A percentile compares a stretch with the other conserved stretches of the same genome.
These are phyloP conservation scores for Pugionium cornutum DNA, from an alignment of 345 rosid genomes.

Conservation along the genomic window DNA sequence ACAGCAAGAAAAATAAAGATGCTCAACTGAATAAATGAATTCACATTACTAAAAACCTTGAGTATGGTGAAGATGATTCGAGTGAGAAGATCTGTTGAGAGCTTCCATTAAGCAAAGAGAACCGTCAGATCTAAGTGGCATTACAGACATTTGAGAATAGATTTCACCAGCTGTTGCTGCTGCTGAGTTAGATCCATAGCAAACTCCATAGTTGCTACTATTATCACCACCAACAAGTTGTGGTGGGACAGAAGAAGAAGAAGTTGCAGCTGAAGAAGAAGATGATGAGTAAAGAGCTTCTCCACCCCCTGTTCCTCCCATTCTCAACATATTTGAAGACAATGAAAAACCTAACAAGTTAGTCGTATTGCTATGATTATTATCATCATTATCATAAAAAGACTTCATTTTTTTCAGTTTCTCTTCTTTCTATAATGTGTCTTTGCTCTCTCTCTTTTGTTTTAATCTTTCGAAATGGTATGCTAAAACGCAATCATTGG, in stretches of 20 bases:
- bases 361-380: constrained; percentile 38
- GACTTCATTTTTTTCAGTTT: constrained; percentile 53
- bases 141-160: constrained; percentile 61
- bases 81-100: constrained; percentile 57
- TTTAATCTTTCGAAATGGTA: constrained; percentile 12
- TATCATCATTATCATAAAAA: constrained; percentile 57
- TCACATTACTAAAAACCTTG: constrained; percentile 50
- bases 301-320: constrained; percentile 47
- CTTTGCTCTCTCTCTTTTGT: constrained; percentile 1
- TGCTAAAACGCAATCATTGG: constrained; percentile 67
- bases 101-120: constrained; percentile 94
- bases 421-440: constrained; percentile 32
- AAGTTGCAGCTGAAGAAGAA: constrained; percentile 36
- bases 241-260: constrained; percentile 34
- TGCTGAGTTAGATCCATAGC: constrained; percentile 49
- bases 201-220: constrained; percentile 51
- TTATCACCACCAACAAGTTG: constrained; percentile 39
- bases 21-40: background rate
- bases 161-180: constrained; percentile 34
- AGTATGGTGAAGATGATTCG: constrained; percentile 48
- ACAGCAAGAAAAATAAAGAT: constrained; percentile 6
- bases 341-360: constrained; percentile 82
- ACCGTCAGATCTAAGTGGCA: constrained; percentile 96
- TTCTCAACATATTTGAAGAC: constrained; percentile 65
- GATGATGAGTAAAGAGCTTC: constrained; percentile 38